Percentiles rank a stretch among this genome's conserved stretches.
phyloP scores from a whole-genome alignment of 805 yeast species.

The Candida methanosorbosa region DNA sequence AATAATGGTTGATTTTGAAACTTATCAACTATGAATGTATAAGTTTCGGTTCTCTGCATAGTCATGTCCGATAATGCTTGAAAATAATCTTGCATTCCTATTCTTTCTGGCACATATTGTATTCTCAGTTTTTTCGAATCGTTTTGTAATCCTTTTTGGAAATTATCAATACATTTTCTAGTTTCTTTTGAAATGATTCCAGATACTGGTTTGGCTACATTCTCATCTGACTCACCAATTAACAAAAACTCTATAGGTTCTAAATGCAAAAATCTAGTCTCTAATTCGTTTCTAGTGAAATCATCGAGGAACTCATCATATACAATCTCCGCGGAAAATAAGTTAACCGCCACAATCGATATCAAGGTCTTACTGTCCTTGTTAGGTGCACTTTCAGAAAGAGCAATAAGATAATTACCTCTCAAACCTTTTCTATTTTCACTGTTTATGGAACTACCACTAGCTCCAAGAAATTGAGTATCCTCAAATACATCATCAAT shows the following conservation, averaged over 20 bases:
- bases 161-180: constrained; percentile 1
- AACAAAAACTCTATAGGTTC: constrained; percentile 69
- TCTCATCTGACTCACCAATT: constrained; percentile 27
- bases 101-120: background rate
- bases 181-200: constrained; percentile 29
- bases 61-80: background rate
- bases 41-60: constrained; percentile 1
- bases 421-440: constrained; percentile 15
- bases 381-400: constrained; percentile 22
- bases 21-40: constrained; percentile 9
- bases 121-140: background rate
- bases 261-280: constrained; percentile 65
- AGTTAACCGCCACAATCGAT: constrained; percentile 56
- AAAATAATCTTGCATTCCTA: background rate
- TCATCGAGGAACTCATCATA: constrained; percentile 65
- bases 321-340: constrained; percentile 66
- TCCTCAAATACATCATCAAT: constrained; percentile 38
- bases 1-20: constrained; percentile 5
- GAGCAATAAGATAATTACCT: constrained; percentile 38
- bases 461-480: constrained; percentile 12
- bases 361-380: constrained; percentile 8
- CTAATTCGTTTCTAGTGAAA: constrained; percentile 48
- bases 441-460: constrained; percentile 22
- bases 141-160: constrained; percentile 4
- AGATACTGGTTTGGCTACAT: too few species aligned